A percentile compares a stretch with the other conserved stretches of the same genome.
Evolutionary conservation across 2,329 filamentous ascomycete genomes (phyloP).

Genomic region (Xylariaceae sp.): DNA sequence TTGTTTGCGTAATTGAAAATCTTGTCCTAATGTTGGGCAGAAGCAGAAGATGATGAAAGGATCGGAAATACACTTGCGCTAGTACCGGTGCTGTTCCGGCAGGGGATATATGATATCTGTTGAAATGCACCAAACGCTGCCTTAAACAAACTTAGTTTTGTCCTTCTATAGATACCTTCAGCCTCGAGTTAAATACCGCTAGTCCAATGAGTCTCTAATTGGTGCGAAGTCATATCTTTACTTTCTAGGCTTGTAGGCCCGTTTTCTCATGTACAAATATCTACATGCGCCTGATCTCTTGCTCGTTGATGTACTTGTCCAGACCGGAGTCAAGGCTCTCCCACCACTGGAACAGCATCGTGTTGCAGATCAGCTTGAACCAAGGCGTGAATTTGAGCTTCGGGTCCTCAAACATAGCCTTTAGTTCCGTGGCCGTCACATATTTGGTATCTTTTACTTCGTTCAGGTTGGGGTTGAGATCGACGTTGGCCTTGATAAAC

Average conservation of each 20-base stretch:
- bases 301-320: constrained; percentile 82
- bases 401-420: constrained; percentile 78
- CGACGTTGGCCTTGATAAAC: constrained; percentile 92
- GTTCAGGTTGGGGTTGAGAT: constrained; percentile 76
- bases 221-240: no score
- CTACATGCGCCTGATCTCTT: constrained; percentile 80
- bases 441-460: constrained; percentile 85
- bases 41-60: no score
- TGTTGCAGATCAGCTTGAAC: constrained; percentile 99
- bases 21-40: no score
- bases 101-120: constrained; percentile 12
- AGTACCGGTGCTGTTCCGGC: background rate
- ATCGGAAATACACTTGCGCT: no score
- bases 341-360: constrained; percentile 99
- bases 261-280: background rate
- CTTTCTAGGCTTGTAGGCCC: no score
- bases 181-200: no score
- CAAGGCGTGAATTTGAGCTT: constrained; percentile 88
- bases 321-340: constrained; percentile 73
- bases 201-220: no score
- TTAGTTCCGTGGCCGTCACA: constrained; percentile 76
- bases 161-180: background rate
- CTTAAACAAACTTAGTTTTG: no score
- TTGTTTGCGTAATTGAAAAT: no score
- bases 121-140: no score